Conservation (phyloP, 2,329 filamentous ascomycete species). For the Moelleriella libera region DNA sequence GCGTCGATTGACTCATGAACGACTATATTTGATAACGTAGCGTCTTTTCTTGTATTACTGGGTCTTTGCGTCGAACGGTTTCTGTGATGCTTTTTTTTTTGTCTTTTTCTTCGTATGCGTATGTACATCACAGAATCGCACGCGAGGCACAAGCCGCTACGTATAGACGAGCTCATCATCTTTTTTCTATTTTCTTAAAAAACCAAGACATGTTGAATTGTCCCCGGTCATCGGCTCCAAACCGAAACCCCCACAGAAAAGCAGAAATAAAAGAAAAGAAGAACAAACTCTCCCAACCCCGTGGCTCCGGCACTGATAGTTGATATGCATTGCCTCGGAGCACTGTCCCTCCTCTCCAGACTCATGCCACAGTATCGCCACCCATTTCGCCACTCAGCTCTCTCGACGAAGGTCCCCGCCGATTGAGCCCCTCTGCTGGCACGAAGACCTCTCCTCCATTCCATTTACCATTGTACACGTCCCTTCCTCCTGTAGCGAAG, state of each 20-base stretch:
- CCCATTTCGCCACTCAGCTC: constrained; percentile 48
- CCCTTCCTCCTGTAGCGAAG: no score
- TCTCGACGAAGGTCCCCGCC: constrained; percentile 35
- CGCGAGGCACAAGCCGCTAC: no score
- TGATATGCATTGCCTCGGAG: neutral
- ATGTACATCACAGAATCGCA: no score
- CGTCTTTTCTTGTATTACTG: no score
- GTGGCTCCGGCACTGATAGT: neutral
- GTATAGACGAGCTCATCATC: no score
- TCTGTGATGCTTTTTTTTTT: no score
- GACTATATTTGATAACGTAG: no score
- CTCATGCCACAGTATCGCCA: constrained; percentile 33
- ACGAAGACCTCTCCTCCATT: neutral
- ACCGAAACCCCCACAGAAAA: no score
- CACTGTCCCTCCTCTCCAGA: neutral
- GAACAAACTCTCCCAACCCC: neutral
- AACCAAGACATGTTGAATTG: neutral
- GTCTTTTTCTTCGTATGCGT: no score
- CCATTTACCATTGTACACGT: neutral
- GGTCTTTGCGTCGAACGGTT: no score
- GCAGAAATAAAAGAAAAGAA: neutral
- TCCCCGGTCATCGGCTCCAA: neutral
- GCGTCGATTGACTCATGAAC: no score
- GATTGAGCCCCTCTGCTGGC: constrained; percentile 9
- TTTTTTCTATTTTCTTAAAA: no score